Conservation (phyloP, 140 eudicot genomes). For the Ambrosia hybrid region DNA sequence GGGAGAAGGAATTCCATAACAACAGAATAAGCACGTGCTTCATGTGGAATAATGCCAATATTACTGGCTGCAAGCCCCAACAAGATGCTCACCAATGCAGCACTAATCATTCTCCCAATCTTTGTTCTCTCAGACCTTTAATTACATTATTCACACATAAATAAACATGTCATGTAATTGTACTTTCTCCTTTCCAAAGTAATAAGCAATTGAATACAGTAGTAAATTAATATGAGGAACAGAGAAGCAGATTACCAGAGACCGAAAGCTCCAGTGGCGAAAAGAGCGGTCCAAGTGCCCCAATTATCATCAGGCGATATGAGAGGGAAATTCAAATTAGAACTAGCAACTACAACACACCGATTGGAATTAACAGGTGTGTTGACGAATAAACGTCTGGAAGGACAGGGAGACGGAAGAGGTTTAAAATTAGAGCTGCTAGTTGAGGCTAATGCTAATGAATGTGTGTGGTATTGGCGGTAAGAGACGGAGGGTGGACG, state of each 20-base stretch:
- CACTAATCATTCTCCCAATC: slow-evolving; percentile 82
- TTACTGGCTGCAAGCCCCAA: slow-evolving; percentile 80
- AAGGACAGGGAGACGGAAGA: slow-evolving; percentile 11
- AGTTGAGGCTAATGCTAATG: background rate
- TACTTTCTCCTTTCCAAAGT: too few relatives aligned
- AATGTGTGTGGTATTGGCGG: slow-evolving; percentile 21
- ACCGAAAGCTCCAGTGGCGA: slow-evolving; percentile 72
- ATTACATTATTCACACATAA: slow-evolving; percentile 19
- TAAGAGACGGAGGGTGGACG: slow-evolving; percentile 11
- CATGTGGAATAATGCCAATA: slow-evolving; percentile 65
- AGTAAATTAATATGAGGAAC: too few relatives aligned
- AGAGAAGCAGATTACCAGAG: slow-evolving; percentile 56
- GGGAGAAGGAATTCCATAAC: slow-evolving; percentile 73
- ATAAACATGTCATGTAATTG: too few relatives aligned
- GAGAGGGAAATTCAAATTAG: slow-evolving; percentile 43
- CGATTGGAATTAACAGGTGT: slow-evolving; percentile 12
- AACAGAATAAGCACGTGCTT: slow-evolving; percentile 62
- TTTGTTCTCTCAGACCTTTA: slow-evolving; percentile 83
- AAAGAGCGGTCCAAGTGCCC: slow-evolving; percentile 82
- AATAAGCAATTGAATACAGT: too few relatives aligned
- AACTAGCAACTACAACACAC: slow-evolving; percentile 27
- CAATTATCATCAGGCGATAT: slow-evolving; percentile 73
- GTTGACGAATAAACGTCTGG: background rate
- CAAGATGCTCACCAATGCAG: slow-evolving; percentile 81
- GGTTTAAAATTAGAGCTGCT: background rate